Evolutionary conservation across 2,329 filamentous ascomycete genomes (phyloP), one percentile per base, ranked within the genome.

Genomic region (Botrytis byssoidea): DNA sequence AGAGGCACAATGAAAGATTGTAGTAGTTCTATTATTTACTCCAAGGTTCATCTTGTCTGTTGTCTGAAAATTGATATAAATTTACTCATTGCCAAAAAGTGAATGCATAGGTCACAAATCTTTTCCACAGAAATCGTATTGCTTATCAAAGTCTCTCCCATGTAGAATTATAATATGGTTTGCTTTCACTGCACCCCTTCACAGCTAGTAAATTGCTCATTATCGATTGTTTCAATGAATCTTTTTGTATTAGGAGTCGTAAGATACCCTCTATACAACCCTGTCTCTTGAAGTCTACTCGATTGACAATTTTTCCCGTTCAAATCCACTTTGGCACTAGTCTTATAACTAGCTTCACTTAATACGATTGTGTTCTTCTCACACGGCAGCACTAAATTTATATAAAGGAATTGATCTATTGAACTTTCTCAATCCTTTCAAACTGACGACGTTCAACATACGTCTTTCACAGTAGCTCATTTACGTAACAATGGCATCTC

Each of bases 1-100:
- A 12, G 25, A 51, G 48, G 25, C 12, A 51, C 8, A 51, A 25
- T 25, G 20, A 25, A 51, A 46, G 7, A 9, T 20, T 9, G 3
- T n/a, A 1, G 12, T n/a, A 0, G 4, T 6, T n/a, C 2, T 51
- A 3, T 10, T 6, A 2, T 6, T 6, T 2, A 12, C 4, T 25
- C 9, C 22, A 25, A 25, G 22, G 25, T 5, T n/a, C 1, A n/a
- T n/a, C 10, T 14, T 14, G 3, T 1, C 0, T n/a, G 25, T 51
- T 51, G 10, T n/a, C 5, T n/a, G 9, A 14, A 14, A 6, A 6
- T 51, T n/a, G 25, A n/a, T 14, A n/a, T 12, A 6, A 25, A 51
- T n/a, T 4, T 25, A n/a, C n/a, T 51, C 25, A 6, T 25, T n/a
- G 10, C 12, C 10, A 51, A 51, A 6, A 25, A 51, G 25, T 25